Evolutionary conservation across 441 rosid species (phyloP), one percentile per base, ranked within the genome.

Genomic region (Populus hybrid): DNA sequence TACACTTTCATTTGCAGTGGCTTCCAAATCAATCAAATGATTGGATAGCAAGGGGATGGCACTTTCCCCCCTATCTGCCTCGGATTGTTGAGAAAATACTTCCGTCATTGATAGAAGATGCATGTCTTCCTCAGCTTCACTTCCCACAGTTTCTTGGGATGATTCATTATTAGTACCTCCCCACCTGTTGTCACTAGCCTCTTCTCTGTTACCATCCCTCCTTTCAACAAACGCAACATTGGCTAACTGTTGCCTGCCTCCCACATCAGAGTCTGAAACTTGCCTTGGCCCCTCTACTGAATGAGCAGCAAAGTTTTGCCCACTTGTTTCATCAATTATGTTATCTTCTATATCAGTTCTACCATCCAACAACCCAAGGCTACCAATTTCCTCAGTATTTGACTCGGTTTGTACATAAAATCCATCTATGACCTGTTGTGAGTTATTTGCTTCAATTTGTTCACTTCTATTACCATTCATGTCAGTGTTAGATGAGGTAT

Each of bases 401-500:
- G 42, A 76, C 79, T 76, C 86, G 67, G 85, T 83, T 80, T 74
- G 85, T 66, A 79, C 89, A 30, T 42, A 77, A 75, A 83, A 82
- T 73, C 68, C 86, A 72, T 80, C 87, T 46, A 81, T 69, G 79
- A 78, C 77, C 71, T 79, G 77, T 66, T 69, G 83, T 8, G 79
- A 59, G 87, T 72, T 76, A 72, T 85, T 82, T 72, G 75, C 42
- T 77, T 81, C 78, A 82, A 64, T 83, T 66, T 82, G 89, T 64
- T 86, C 93, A 80, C 76, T 85, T 80, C 83, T 84, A 66, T 77
- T 82, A 67, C 78, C 77, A 77, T 81, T 86, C 79, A 79, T 81
- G 81, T 85, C 94, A 80, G 81, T 66, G 79, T 82, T 86, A 61
- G 95, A 90, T 73, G 90, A 87, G 81, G 90, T 85, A 75, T 90